Evolutionary conservation across 805 yeast genomes (phyloP).

Genomic region (Wickerhamiella cacticola): DNA sequence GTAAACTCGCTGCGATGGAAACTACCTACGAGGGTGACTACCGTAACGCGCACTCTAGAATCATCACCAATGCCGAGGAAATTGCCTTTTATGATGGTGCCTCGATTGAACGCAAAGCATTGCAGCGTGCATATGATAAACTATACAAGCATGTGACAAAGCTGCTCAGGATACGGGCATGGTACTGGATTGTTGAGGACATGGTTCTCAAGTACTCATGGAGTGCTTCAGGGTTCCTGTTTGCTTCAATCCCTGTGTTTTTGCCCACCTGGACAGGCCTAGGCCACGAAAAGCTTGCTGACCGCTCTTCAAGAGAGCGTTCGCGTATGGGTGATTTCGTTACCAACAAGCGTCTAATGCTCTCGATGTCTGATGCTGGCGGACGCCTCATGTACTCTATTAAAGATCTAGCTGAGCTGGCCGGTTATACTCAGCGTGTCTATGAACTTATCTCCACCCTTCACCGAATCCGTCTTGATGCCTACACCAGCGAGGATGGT

Average conservation of each 20-base stretch:
- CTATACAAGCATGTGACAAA: conserved; percentile 44
- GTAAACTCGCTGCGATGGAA: conserved; percentile 56
- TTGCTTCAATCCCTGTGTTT: conserved; percentile 81
- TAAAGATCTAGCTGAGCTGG: conserved; percentile 79
- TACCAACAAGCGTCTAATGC: conserved; percentile 79
- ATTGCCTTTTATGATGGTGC: conserved; percentile 91
- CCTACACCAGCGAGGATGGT: conserved; percentile 20
- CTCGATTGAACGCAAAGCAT: conserved; percentile 56
- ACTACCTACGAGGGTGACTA: conserved; percentile 80
- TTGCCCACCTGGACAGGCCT: conserved; percentile 35
- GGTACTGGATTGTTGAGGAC: conserved; percentile 68
- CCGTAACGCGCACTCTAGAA: conserved; percentile 71
- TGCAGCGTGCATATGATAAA: conserved; percentile 44
- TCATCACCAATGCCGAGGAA: conserved; percentile 84
- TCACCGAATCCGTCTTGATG: conserved; percentile 64
- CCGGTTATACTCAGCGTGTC: conserved; percentile 82
- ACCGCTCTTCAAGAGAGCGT: conserved; percentile 21
- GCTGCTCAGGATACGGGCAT: conserved; percentile 47
- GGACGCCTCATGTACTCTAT: conserved; percentile 88
- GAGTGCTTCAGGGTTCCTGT: conserved; percentile 91
- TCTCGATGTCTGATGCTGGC: conserved; percentile 90
- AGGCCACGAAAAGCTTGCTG: conserved; percentile 12
- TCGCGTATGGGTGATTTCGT: conserved; percentile 72
- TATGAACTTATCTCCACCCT: conserved; percentile 62
- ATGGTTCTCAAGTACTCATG: conserved; percentile 81